Conservation (phyloP, 352 stramenopile genomes). For the Aphanomyces cochlioides region DNA sequence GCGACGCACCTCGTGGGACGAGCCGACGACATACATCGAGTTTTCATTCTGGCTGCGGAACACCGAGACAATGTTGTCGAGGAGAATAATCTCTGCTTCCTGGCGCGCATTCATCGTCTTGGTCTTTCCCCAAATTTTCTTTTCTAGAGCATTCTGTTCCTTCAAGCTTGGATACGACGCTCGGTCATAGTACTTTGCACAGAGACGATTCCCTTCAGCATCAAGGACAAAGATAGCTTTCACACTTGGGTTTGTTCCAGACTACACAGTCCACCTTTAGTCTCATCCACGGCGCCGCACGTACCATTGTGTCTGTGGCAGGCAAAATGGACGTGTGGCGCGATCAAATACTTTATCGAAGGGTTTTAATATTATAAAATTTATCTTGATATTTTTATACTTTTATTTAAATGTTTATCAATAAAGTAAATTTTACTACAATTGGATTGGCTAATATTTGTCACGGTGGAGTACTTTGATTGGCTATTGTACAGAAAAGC, state of each 20-base stretch:
- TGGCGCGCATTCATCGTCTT: conserved; percentile 83
- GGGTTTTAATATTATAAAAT: not conserved
- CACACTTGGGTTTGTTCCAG: conserved; percentile 46
- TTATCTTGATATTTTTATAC: not conserved
- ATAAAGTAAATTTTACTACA: no score
- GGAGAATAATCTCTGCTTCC: conserved; percentile 86
- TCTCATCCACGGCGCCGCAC: not conserved
- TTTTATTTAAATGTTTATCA: not conserved
- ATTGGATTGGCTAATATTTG: no score
- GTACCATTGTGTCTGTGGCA: conserved; percentile 28
- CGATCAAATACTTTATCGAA: conserved; percentile 4
- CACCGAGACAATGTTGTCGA: conserved; percentile 89
- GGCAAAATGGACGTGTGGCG: conserved; percentile 15
- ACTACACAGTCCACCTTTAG: not conserved
- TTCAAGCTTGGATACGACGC: conserved; percentile 82
- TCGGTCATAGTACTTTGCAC: conserved; percentile 88
- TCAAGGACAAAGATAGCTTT: conserved; percentile 87
- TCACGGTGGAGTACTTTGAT: no score
- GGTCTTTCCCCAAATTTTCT: conserved; percentile 88
- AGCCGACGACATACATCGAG: conserved; percentile 87
- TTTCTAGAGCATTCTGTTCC: conserved; percentile 84
- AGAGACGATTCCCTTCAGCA: conserved; percentile 85
- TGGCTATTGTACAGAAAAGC: no score
- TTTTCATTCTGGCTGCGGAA: conserved; percentile 83
- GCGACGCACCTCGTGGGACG: conserved; percentile 51